Conservation (phyloP, 1,139 yeast genomes). For the Taphrina flavorubra region DNA sequence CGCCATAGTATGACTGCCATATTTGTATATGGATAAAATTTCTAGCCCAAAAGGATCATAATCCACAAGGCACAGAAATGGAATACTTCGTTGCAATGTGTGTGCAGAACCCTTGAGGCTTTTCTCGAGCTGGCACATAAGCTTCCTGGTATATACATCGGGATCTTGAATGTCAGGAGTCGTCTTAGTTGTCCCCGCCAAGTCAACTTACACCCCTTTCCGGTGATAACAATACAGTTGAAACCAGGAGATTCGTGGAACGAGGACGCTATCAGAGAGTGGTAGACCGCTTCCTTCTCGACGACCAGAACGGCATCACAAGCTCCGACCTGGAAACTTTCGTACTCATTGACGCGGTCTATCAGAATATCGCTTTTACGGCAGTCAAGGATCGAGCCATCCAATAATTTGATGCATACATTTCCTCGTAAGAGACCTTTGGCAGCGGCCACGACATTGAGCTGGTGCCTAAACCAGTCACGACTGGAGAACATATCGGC, state of each 20-base stretch:
- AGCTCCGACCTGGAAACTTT: constrained; percentile 8
- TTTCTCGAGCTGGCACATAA: constrained; percentile 56
- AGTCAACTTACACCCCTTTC: constrained; percentile 52
- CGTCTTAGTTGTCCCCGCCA: constrained; percentile 45
- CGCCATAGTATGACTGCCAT: constrained; percentile 48
- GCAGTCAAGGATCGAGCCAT: constrained; percentile 45
- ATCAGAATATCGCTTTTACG: constrained; percentile 45
- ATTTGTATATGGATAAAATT: constrained; percentile 59
- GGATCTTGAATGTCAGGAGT: constrained; percentile 64
- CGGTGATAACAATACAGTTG: constrained; percentile 44
- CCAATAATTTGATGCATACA: constrained; percentile 47
- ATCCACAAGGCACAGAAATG: constrained; percentile 59
- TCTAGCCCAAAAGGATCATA: constrained; percentile 75
- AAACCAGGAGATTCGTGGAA: constrained; percentile 41
- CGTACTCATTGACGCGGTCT: constrained; percentile 20
- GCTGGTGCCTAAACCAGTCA: constrained; percentile 46
- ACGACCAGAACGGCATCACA: constrained; percentile 58
- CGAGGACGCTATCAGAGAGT: constrained; percentile 45
- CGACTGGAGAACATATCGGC: not conserved
- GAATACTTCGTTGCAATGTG: constrained; percentile 54
- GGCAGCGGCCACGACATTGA: constrained; percentile 65
- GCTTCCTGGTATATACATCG: constrained; percentile 67
- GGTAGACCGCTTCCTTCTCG: constrained; percentile 64
- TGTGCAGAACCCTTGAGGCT: constrained; percentile 19
- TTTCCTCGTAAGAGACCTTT: constrained; percentile 65